A percentile compares a stretch with the other conserved stretches of the same genome.
Evolutionary conservation across 495 filamentous ascomycete species (phyloP).

Genomic region (Neurospora cerealis): DNA sequence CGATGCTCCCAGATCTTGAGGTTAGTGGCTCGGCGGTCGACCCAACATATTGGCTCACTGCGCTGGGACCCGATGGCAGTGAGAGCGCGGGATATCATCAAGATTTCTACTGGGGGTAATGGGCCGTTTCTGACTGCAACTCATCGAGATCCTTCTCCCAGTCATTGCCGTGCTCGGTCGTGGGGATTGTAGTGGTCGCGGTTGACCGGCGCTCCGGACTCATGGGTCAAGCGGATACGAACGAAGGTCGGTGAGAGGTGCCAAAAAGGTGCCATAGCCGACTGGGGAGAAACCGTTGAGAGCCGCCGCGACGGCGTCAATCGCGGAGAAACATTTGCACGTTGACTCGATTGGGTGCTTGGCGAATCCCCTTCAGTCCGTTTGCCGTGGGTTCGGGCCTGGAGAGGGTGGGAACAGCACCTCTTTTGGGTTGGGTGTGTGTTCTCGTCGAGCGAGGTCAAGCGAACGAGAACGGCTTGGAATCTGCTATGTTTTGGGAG

Average conservation of each 20-base stretch:
- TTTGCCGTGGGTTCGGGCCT: background rate
- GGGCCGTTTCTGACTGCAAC: background rate
- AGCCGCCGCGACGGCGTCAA: background rate
- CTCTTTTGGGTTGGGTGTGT: background rate
- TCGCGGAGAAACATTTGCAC: background rate
- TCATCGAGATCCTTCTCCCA: background rate
- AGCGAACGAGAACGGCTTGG: background rate
- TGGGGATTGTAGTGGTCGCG: background rate
- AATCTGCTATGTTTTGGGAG: background rate
- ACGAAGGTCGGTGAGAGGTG: background rate
- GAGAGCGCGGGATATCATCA: background rate
- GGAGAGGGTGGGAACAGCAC: background rate
- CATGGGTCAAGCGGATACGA: background rate
- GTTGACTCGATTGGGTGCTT: background rate
- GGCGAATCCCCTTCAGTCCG: background rate
- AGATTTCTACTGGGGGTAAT: background rate
- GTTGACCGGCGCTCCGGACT: background rate
- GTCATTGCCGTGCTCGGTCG: background rate
- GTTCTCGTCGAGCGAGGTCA: background rate
- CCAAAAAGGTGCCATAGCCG: background rate
- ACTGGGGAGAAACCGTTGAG: background rate
- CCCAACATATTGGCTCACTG: background rate
- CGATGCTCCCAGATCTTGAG: background rate
- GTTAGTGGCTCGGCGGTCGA: background rate
- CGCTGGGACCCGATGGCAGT: background rate